Evolutionary conservation across 140 eudicot genomes (phyloP).

Genomic region (Bidens hawaiensis): DNA sequence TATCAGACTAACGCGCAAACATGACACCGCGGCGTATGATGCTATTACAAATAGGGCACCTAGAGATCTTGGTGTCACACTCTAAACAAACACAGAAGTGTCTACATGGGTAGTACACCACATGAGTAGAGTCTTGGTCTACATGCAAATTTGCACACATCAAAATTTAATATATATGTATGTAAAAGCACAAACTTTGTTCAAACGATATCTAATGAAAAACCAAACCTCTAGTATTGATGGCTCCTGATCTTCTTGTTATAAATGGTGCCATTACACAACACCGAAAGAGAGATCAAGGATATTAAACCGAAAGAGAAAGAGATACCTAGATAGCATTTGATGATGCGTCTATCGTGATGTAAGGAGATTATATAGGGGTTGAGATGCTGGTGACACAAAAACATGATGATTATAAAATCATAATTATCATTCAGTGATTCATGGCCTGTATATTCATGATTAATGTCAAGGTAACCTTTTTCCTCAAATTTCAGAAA

Average conservation of each 20-base stretch:
- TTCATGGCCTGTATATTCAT: background rate
- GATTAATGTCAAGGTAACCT: background rate
- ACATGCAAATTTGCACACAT: background rate
- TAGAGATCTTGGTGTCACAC: background rate
- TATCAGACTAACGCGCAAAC: too few species aligned
- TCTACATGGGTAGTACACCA: background rate
- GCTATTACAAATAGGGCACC: background rate
- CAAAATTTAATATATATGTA: too few species aligned
- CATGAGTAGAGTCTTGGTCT: background rate
- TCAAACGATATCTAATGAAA: background rate
- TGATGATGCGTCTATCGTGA: background rate
- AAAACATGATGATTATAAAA: background rate
- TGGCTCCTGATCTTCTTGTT: background rate
- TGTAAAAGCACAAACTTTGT: background rate
- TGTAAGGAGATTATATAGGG: background rate
- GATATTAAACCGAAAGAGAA: background rate
- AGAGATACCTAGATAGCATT: background rate
- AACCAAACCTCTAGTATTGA: background rate
- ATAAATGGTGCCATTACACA: background rate
- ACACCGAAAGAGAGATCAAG: too few species aligned
- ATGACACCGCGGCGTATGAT: too few species aligned
- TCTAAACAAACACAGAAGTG: background rate
- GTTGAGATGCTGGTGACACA: background rate
- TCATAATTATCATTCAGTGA: background rate
- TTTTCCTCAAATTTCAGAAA: background rate